A percentile compares a stretch with the other conserved stretches of the same genome.
phyloP scores from a whole-genome alignment of 1,284 basidiomycete genomes.

The Phellopilus nigrolimitatus region DNA sequence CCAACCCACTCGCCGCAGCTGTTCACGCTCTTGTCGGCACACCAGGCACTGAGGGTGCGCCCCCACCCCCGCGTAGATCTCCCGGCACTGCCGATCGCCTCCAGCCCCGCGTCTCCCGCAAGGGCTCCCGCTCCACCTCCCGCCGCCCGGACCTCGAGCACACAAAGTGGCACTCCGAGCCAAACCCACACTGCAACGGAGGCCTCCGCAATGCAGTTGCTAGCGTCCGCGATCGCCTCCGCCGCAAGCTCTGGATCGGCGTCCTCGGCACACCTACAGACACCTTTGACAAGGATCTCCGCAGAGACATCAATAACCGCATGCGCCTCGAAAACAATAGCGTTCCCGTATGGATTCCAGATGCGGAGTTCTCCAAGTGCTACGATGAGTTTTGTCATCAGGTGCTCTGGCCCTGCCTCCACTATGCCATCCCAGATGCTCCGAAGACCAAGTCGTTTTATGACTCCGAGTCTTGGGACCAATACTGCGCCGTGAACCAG shows the following conservation, averaged over 20 bases:
- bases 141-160: constrained; percentile 31
- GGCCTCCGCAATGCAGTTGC: constrained; percentile 77
- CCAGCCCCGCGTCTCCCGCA: constrained; percentile 27
- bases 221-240: constrained; percentile 49
- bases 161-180: constrained; percentile 51
- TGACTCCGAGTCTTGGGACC: constrained; percentile 70
- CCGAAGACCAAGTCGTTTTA: constrained; percentile 80
- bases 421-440: constrained; percentile 83
- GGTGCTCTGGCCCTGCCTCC: constrained; percentile 84
- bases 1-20: constrained; percentile 13
- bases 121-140: constrained; percentile 48
- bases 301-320: constrained; percentile 53
- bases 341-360: constrained; percentile 78
- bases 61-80: neutral
- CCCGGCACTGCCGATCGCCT: constrained; percentile 13
- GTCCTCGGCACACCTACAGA: constrained; percentile 70
- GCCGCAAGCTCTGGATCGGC: constrained; percentile 72
- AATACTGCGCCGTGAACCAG: constrained; percentile 80
- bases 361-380: constrained; percentile 67
- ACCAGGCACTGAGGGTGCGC: neutral
- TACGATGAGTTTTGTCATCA: constrained; percentile 90
- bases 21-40: constrained; percentile 15
- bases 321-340: constrained; percentile 55
- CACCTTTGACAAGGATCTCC: constrained; percentile 49
- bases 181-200: constrained; percentile 72